A percentile compares a stretch with the other conserved stretches of the same genome.
Evolutionary conservation across 2,329 filamentous ascomycete species (phyloP).

Genomic region (Penicillium sp.): DNA sequence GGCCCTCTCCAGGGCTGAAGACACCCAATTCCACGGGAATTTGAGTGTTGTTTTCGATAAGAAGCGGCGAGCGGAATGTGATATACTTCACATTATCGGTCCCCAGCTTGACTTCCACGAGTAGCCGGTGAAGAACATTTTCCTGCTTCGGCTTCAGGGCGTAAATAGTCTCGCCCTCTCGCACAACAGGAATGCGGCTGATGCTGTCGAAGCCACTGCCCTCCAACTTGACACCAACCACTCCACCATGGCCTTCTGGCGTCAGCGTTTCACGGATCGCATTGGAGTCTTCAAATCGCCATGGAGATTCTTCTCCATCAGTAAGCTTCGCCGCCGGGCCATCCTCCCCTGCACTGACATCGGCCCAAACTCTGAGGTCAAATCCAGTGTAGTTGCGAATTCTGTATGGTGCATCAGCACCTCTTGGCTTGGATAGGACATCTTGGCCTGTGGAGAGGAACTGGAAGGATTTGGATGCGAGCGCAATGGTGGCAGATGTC

Average conservation of each 20-base stretch:
- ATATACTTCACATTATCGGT: conserved; percentile 97
- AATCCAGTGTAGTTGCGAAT: conserved; percentile 97
- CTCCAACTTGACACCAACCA: conserved; percentile 80
- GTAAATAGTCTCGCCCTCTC: conserved; percentile 93
- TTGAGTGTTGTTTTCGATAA: conserved; percentile 95
- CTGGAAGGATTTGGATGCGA: conserved; percentile 88
- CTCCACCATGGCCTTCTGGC: conserved; percentile 74
- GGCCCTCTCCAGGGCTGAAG: conserved; percentile 80
- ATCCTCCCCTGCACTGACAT: conserved; percentile 67
- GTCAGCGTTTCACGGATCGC: conserved; percentile 92
- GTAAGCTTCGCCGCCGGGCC: conserved; percentile 69
- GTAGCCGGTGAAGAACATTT: conserved; percentile 78
- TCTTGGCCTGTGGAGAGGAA: conserved; percentile 88
- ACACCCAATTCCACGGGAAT: conserved; percentile 93
- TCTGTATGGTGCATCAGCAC: conserved; percentile 85
- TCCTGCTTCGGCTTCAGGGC: conserved; percentile 84
- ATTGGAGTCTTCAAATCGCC: conserved; percentile 95
- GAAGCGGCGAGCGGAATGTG: conserved; percentile 83
- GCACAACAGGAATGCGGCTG: conserved; percentile 81
- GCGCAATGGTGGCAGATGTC: conserved; percentile 87
- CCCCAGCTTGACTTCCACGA: conserved; percentile 90
- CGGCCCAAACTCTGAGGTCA: conserved; percentile 78
- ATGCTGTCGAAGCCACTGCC: conserved; percentile 92
- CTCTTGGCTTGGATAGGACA: conserved; percentile 87
- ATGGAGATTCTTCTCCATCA: conserved; percentile 88